These are phyloP conservation scores for Lignosus rhinocerotis DNA, from an alignment of 1,284 basidiomycete genomes.

Conservation along the genomic window DNA sequence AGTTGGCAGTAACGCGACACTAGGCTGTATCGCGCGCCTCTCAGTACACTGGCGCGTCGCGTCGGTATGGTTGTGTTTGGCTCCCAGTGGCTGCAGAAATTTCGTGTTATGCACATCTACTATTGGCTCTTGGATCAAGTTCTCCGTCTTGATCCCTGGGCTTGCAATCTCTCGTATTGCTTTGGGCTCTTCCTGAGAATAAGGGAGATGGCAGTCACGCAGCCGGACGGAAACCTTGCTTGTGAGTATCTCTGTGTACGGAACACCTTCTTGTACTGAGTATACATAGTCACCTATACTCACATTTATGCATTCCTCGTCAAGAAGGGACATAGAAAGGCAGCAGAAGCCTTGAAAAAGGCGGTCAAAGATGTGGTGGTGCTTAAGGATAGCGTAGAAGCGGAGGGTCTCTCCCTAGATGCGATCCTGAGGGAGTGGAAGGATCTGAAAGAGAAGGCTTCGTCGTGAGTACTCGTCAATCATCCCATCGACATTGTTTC, in stretches of 20 bases:
- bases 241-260: conserved; percentile 20
- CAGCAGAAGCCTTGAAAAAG: conserved; percentile 53
- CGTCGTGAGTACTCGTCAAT: conserved; percentile 16
- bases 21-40: not conserved
- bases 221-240: conserved; percentile 26
- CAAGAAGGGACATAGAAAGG: conserved; percentile 62
- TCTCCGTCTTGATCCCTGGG: not conserved
- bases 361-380: conserved; percentile 60
- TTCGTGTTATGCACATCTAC: conserved; percentile 13
- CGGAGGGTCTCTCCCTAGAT: conserved; percentile 56
- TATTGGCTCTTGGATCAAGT: conserved; percentile 10
- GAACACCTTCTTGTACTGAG: not conserved
- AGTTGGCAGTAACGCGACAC: conserved; percentile 9
- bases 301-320: conserved; percentile 72
- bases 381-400: conserved; percentile 51
- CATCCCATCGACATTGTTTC: not conserved
- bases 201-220: conserved; percentile 11
- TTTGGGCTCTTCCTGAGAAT: not conserved
- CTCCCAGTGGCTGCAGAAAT: conserved; percentile 21
- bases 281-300: conserved; percentile 60
- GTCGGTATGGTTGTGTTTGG: conserved; percentile 14
- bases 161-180: not conserved
- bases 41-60: not conserved
- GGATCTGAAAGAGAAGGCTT: conserved; percentile 27
- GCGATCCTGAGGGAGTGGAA: conserved; percentile 67